A percentile compares a stretch with the other conserved stretches of the same genome.
Conservation (phyloP, 2,329 filamentous ascomycete species). For the Aureobasidium sp. region DNA sequence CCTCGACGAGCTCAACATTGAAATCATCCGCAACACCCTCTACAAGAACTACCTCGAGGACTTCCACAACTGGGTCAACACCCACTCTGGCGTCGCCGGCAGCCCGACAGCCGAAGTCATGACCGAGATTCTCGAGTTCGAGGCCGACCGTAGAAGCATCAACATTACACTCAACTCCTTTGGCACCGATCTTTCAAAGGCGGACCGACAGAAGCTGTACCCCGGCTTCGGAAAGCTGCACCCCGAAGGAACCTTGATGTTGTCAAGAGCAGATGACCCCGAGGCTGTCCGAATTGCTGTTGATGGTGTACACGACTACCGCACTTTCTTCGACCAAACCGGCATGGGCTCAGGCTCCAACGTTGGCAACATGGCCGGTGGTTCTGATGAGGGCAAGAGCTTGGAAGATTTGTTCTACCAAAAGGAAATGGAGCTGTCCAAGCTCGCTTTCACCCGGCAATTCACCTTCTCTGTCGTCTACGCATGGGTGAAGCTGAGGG, state of each 20-base stretch:
- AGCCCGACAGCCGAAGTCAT: slow-evolving; percentile 91
- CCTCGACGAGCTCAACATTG: slow-evolving; percentile 96
- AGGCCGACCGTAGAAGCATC: slow-evolving; percentile 92
- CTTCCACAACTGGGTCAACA: slow-evolving; percentile 91
- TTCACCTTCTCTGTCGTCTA: slow-evolving; percentile 95
- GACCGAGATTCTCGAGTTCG: slow-evolving; percentile 91
- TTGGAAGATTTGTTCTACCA: slow-evolving; percentile 98
- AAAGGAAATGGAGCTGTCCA: slow-evolving; percentile 98
- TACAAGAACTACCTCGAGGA: slow-evolving; percentile 99
- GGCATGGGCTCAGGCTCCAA: slow-evolving; percentile 58
- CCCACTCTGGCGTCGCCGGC: slow-evolving; percentile 72
- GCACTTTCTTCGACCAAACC: slow-evolving; percentile 91
- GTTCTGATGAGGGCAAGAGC: slow-evolving; percentile 74
- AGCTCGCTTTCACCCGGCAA: slow-evolving; percentile 88
- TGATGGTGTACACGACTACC: slow-evolving; percentile 88
- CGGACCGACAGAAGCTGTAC: slow-evolving; percentile 91
- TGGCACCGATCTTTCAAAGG: slow-evolving; percentile 88
- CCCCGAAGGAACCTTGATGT: slow-evolving; percentile 89
- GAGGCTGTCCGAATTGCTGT: slow-evolving; percentile 91
- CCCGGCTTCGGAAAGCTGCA: slow-evolving; percentile 85
- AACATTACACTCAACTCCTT: slow-evolving; percentile 99
- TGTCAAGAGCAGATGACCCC: slow-evolving; percentile 87
- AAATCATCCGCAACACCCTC: slow-evolving; percentile 95
- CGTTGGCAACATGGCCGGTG: slow-evolving; percentile 76
- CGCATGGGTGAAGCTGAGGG: slow-evolving; percentile 92